Evolutionary conservation across 306 rosid genomes (phyloP).

Genomic region (Prunus campanulata): DNA sequence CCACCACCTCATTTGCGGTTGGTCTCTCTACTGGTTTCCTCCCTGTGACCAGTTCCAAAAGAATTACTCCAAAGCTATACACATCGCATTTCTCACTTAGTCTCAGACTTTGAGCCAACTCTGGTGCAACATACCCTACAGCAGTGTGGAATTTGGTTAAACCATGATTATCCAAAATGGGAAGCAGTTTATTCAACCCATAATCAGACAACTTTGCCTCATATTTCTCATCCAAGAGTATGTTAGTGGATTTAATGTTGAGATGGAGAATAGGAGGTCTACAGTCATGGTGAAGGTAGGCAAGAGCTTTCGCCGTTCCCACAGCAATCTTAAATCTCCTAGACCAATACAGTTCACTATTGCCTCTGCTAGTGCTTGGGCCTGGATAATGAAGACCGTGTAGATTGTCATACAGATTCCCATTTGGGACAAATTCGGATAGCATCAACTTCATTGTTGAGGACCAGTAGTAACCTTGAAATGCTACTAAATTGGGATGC

Average conservation of each 20-base stretch:
- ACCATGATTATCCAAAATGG: constrained; percentile 76
- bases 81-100: constrained; percentile 93
- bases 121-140: constrained; percentile 96
- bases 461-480: constrained; percentile 97
- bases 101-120: constrained; percentile 85
- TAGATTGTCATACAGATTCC: constrained; percentile 84
- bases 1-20: constrained; percentile 67
- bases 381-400: constrained; percentile 73
- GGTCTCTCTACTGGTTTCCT: constrained; percentile 98
- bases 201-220: constrained; percentile 88
- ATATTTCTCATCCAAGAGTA: constrained; percentile 75
- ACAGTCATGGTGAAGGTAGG: constrained; percentile 96
- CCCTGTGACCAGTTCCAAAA: constrained; percentile 91
- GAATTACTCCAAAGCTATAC: constrained; percentile 90
- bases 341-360: constrained; percentile 67
- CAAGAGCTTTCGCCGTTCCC: constrained; percentile 87
- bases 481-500: constrained; percentile 74
- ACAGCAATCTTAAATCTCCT: constrained; percentile 77
- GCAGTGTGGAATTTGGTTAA: constrained; percentile 76
- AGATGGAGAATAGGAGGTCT: constrained; percentile 93
- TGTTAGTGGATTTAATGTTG: constrained; percentile 88
- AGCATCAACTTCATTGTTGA: constrained; percentile 88
- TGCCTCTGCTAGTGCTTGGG: constrained; percentile 75
- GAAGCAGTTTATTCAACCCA: constrained; percentile 87
- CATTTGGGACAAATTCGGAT: constrained; percentile 80